phyloP scores from a whole-genome alignment of 257 asterid genomes.

The Jacaranda copaia region DNA sequence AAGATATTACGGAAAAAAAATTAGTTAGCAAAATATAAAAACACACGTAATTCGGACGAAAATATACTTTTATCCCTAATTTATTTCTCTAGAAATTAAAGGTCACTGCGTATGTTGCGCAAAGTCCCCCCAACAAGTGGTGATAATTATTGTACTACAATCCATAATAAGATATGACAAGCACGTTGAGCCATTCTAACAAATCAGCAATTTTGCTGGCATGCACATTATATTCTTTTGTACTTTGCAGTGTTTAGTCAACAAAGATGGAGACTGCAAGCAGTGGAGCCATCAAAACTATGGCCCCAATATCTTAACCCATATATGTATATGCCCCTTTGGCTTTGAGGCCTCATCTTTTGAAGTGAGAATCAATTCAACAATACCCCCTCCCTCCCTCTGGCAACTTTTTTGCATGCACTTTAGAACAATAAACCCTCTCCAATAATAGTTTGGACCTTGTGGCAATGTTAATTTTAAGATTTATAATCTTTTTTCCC shows the following conservation, averaged over 20 bases:
- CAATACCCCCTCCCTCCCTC: neutral
- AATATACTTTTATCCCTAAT: no score
- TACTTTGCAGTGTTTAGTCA: constrained; percentile 38
- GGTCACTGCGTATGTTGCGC: neutral
- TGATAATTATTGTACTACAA: constrained; percentile 29
- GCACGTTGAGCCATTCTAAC: constrained; percentile 39
- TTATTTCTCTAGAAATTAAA: neutral
- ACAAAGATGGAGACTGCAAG: constrained; percentile 28
- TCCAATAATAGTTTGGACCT: neutral
- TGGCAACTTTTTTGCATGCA: neutral
- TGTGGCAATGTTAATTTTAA: no score
- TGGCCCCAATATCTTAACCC: neutral
- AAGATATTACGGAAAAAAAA: no score
- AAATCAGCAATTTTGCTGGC: constrained; percentile 42
- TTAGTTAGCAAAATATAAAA: no score
- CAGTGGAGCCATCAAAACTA: constrained; percentile 10
- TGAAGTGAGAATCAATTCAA: neutral
- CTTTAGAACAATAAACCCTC: neutral
- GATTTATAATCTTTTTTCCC: no score
- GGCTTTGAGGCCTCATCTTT: neutral
- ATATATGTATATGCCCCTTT: no score
- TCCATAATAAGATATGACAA: constrained; percentile 40
- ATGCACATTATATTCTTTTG: constrained; percentile 44
- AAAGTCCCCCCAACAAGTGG: constrained; percentile 25
- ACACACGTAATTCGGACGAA: no score